phyloP scores from a whole-genome alignment of 176 grass and related monocot species.

The Aegilops longissima region DNA sequence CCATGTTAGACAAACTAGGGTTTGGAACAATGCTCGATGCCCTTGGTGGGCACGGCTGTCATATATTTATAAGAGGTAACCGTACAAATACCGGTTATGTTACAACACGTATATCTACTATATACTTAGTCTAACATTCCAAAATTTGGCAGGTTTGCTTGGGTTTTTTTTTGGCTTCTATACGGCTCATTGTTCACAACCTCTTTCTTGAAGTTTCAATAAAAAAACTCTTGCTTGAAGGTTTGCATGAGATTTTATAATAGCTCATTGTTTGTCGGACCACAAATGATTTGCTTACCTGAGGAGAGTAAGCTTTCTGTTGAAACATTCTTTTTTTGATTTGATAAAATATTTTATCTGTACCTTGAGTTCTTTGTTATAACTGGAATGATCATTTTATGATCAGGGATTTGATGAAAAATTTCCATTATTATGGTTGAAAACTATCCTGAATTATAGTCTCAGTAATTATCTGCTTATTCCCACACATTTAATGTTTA shows the following conservation, averaged over 20 bases:
- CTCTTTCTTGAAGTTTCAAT: too few species aligned
- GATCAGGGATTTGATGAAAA: neutral
- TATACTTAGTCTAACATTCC: too few species aligned
- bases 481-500: slow-evolving; percentile 1
- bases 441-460: neutral
- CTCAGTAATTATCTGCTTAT: slow-evolving; percentile 6
- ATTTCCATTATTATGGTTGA: too few species aligned
- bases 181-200: neutral
- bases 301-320: slow-evolving; percentile 10
- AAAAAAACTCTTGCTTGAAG: neutral
- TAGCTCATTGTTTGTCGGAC: neutral
- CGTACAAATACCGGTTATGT: too few species aligned
- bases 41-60: too few species aligned
- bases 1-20: too few species aligned
- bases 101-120: too few species aligned
- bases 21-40: too few species aligned
- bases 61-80: too few species aligned
- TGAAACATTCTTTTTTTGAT: slow-evolving; percentile 12
- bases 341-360: slow-evolving; percentile 23
- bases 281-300: slow-evolving; percentile 13
- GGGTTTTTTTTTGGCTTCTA: neutral
- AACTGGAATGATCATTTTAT: neutral
- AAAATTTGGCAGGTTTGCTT: neutral
- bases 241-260: neutral
- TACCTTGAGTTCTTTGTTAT: neutral